A percentile compares a stretch with the other conserved stretches of the same genome.
These are phyloP conservation scores for Stagonosporopsis cucurbitacearum DNA, from an alignment of 2,329 filamentous ascomycete species.

Conservation along the genomic window DNA sequence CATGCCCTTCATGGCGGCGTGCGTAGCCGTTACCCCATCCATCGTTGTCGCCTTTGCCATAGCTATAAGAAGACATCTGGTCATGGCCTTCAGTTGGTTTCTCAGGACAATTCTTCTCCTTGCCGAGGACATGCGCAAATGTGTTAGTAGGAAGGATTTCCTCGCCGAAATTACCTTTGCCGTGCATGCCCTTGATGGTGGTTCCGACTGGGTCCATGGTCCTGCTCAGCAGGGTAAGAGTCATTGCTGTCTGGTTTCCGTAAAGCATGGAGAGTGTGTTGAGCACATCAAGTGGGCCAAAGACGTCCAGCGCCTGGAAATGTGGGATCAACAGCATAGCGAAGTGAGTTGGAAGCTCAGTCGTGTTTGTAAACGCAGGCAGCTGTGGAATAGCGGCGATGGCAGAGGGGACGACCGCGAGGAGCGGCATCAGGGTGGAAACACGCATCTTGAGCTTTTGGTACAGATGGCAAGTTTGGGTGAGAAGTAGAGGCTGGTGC, in stretches of 20 bases:
- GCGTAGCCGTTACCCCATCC: conserved; percentile 19
- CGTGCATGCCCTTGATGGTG: conserved; percentile 25
- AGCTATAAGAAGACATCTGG: not conserved
- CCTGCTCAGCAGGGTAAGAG: conserved; percentile 34
- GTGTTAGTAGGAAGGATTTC: conserved; percentile 59
- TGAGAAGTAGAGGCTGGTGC: not conserved
- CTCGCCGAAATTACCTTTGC: conserved; percentile 42
- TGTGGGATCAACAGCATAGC: conserved; percentile 32
- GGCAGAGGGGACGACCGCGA: conserved; percentile 11
- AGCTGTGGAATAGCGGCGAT: conserved; percentile 17
- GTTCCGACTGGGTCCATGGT: conserved; percentile 40
- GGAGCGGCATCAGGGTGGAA: conserved; percentile 18
- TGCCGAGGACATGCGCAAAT: conserved; percentile 55
- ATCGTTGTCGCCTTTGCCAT: conserved; percentile 2
- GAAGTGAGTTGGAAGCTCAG: conserved; percentile 31
- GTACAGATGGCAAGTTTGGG: not conserved
- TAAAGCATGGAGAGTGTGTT: conserved; percentile 39
- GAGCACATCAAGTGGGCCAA: conserved; percentile 57
- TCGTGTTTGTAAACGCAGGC: conserved; percentile 32
- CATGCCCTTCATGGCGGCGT: conserved; percentile 14
- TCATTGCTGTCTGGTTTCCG: conserved; percentile 30
- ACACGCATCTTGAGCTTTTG: conserved; percentile 12
- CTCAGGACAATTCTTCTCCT: conserved; percentile 1
- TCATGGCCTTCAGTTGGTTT: conserved; percentile 4
- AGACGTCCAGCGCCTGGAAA: conserved; percentile 44